Conservation (phyloP, 345 rosid genomes). For the Eucalyptus decipiens region DNA sequence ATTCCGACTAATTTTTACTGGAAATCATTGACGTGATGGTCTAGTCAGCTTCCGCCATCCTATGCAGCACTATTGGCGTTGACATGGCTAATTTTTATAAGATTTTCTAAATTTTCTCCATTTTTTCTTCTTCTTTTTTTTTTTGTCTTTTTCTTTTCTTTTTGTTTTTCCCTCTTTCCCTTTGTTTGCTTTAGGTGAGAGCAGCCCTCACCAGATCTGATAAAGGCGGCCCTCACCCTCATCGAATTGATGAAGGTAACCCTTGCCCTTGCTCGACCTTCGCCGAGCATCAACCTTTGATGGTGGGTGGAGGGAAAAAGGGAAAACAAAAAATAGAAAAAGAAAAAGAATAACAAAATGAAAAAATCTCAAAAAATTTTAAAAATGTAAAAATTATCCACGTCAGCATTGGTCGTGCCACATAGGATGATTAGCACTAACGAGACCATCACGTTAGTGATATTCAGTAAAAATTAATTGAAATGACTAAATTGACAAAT, state of each 20-base stretch:
- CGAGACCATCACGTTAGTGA: fast-evolving
- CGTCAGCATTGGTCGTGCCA: fast-evolving
- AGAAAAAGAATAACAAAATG: too few relatives aligned
- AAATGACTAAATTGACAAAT: too few relatives aligned
- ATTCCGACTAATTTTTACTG: fast-evolving
- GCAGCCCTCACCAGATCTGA: fast-evolving
- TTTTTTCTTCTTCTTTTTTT: too few relatives aligned
- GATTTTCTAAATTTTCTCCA: fast-evolving
- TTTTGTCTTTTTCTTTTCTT: too few relatives aligned
- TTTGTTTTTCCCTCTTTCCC: too few relatives aligned
- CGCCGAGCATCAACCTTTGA: fast-evolving
- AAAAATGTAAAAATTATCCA: too few relatives aligned
- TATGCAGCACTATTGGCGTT: fast-evolving
- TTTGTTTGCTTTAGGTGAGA: fast-evolving
- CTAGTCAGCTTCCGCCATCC: fast-evolving
- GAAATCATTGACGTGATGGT: fast-evolving
- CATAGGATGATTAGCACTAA: fast-evolving
- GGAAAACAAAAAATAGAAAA: too few relatives aligned
- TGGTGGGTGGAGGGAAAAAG: fast-evolving
- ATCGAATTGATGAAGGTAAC: fast-evolving
- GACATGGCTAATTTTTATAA: too few relatives aligned
- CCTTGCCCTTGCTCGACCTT: too few relatives aligned
- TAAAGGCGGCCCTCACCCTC: fast-evolving
- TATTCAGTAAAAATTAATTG: fast-evolving
- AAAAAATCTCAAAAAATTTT: too few relatives aligned